phyloP scores from a whole-genome alignment of 2,329 filamentous ascomycete species.

The Madurella mycetomatis region DNA sequence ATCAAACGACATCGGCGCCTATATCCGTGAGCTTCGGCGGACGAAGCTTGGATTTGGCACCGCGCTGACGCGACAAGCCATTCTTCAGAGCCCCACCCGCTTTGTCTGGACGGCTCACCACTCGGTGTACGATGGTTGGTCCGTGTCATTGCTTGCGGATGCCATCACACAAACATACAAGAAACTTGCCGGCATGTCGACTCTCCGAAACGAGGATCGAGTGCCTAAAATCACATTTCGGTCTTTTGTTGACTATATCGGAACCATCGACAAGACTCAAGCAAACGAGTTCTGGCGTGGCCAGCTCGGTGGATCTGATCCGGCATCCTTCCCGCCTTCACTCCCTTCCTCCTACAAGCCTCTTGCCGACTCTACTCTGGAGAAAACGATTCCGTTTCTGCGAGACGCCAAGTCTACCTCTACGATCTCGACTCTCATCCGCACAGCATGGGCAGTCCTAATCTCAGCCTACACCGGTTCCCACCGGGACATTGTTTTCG shows the following conservation, averaged over 20 bases:
- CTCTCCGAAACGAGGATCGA: not conserved
- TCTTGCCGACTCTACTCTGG: constrained; percentile 1
- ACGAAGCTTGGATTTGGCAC: constrained; percentile 14
- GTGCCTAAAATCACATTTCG: constrained; percentile 7
- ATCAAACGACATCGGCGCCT: constrained; percentile 1
- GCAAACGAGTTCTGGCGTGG: constrained; percentile 11
- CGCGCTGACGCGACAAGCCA: constrained; percentile 5
- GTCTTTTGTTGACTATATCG: constrained; percentile 12
- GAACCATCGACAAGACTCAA: not conserved
- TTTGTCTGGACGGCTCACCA: constrained; percentile 20
- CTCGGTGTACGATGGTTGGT: constrained; percentile 20
- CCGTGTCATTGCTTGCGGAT: constrained; percentile 8
- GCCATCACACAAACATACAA: constrained; percentile 8
- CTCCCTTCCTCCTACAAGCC: constrained; percentile 7
- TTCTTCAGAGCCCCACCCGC: constrained; percentile 3
- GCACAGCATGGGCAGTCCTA: constrained; percentile 16
- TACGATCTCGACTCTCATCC: constrained; percentile 10
- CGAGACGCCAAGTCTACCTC: not conserved
- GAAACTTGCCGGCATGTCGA: not conserved
- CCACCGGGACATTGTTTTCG: constrained; percentile 15
- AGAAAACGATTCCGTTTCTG: not conserved
- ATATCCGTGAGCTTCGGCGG: constrained; percentile 1
- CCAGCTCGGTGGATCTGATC: constrained; percentile 4
- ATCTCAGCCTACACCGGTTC: constrained; percentile 12
- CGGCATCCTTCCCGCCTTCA: constrained; percentile 8